Conservation (phyloP, 1,139 yeast species). For the Kurtzmaniella natalensis region DNA sequence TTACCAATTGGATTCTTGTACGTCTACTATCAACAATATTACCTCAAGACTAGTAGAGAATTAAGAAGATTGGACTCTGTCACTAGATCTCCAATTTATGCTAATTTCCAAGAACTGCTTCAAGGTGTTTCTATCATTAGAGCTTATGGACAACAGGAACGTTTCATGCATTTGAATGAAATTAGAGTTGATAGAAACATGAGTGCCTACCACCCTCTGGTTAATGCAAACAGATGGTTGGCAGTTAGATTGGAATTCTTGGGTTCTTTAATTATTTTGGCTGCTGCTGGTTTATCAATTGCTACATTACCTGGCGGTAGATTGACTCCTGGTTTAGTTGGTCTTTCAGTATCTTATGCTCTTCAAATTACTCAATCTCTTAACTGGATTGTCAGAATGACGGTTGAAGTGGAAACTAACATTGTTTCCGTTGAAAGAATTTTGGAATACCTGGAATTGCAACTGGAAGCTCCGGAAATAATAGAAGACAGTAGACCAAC, state of each 20-base stretch:
- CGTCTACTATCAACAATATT: conserved; percentile 82
- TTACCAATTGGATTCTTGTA: conserved; percentile 71
- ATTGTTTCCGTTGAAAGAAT: conserved; percentile 96
- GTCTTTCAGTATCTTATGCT: conserved; percentile 89
- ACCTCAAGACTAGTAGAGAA: conserved; percentile 87
- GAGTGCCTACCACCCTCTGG: conserved; percentile 91
- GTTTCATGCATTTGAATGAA: conserved; percentile 74
- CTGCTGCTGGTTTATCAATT: conserved; percentile 80
- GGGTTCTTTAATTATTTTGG: conserved; percentile 82
- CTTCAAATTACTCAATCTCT: conserved; percentile 87
- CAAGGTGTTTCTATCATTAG: conserved; percentile 88
- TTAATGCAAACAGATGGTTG: conserved; percentile 93
- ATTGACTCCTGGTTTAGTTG: conserved; percentile 85
- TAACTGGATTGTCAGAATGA: conserved; percentile 98
- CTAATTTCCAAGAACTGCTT: conserved; percentile 94
- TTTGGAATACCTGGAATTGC: conserved; percentile 72
- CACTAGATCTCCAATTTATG: conserved; percentile 89
- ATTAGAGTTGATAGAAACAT: conserved; percentile 77
- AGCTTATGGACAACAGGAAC: conserved; percentile 72
- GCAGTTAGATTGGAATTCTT: conserved; percentile 89
- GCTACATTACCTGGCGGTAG: conserved; percentile 61
- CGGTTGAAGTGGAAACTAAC: conserved; percentile 95
- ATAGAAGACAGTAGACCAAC: conserved; percentile 69
- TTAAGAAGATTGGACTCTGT: conserved; percentile 91
- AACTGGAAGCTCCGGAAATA: conserved; percentile 78